Percentiles rank a stretch among this genome's conserved stretches.
These are phyloP conservation scores for Ananas comosus DNA, from an alignment of 176 grass and related monocot species.

Conservation along the genomic window DNA sequence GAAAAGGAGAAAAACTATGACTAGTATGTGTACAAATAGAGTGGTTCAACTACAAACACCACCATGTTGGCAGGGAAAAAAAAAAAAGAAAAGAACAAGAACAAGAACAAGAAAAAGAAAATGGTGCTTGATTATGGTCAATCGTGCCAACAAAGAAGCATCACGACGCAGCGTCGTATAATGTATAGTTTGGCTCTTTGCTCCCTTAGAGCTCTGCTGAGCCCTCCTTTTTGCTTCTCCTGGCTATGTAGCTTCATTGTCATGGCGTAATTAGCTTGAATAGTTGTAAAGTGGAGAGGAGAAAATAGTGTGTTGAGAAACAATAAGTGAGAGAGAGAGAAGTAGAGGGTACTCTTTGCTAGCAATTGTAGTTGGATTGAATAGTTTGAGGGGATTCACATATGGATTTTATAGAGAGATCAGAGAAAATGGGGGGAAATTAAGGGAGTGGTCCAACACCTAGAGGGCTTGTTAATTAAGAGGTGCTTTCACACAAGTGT, in stretches of 20 bases:
- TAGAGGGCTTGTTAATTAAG: too few relatives aligned
- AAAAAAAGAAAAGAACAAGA: background rate
- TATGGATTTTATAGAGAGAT: too few relatives aligned
- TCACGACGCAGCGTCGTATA: conserved; percentile 36
- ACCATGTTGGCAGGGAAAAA: background rate
- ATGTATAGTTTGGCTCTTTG: conserved; percentile 45
- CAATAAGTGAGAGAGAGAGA: too few relatives aligned
- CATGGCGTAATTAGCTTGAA: background rate
- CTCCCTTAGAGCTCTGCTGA: conserved; percentile 33
- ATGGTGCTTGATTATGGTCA: too few relatives aligned
- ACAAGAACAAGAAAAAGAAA: background rate
- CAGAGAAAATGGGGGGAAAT: too few relatives aligned
- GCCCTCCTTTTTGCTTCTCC: conserved; percentile 16
- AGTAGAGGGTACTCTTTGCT: background rate
- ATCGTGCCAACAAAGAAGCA: conserved; percentile 52
- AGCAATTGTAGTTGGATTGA: background rate
- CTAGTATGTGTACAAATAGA: background rate
- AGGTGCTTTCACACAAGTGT: too few relatives aligned
- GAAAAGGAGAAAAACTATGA: background rate
- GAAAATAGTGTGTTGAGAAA: too few relatives aligned
- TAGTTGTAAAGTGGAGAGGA: background rate
- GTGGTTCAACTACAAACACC: background rate
- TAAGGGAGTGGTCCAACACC: too few relatives aligned
- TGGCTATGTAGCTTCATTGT: conserved; percentile 35
- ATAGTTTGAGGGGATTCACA: too few relatives aligned